Percentiles rank a stretch among this genome's conserved stretches.
phyloP scores from a whole-genome alignment of 352 stramenopile species.

The Peronospora farinosa region DNA sequence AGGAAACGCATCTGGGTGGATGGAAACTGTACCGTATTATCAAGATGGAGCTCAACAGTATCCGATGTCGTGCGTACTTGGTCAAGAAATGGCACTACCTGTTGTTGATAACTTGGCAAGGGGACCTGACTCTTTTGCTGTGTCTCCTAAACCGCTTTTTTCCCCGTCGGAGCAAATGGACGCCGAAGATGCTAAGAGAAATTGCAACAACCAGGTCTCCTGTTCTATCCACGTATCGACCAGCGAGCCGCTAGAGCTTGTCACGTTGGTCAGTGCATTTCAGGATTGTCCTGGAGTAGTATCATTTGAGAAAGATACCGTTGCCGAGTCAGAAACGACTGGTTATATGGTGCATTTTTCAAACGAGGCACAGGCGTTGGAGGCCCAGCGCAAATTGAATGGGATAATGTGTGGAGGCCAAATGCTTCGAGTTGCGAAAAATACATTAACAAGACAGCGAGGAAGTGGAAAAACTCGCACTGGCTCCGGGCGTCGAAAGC shows the following conservation, averaged over 20 bases:
- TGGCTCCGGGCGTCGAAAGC: constrained; percentile 51
- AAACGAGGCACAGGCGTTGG: constrained; percentile 31
- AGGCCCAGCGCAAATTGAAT: constrained; percentile 45
- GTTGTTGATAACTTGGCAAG: constrained; percentile 4
- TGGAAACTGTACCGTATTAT: constrained; percentile 24
- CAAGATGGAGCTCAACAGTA: constrained; percentile 21
- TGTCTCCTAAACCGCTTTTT: constrained; percentile 12
- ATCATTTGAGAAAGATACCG: constrained; percentile 43
- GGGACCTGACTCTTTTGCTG: constrained; percentile 1
- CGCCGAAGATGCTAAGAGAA: constrained; percentile 23
- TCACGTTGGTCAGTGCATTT: constrained; percentile 38
- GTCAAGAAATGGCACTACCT: constrained; percentile 23
- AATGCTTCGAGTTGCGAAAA: constrained; percentile 39
- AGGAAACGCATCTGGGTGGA: constrained; percentile 20
- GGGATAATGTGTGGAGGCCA: constrained; percentile 43
- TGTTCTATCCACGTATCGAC: constrained; percentile 47
- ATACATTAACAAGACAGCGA: constrained; percentile 19
- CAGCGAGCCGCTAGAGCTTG: constrained; percentile 40
- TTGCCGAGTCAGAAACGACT: constrained; percentile 18
- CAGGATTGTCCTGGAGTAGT: constrained; percentile 48
- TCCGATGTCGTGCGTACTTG: constrained; percentile 20
- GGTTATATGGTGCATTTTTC: constrained; percentile 53
- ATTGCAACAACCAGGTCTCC: constrained; percentile 18
- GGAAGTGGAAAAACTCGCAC: constrained; percentile 23
- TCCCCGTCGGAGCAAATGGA: constrained; percentile 21